phyloP scores from a whole-genome alignment of 208 protist species.

The Trypanosoma vivax region DNA sequence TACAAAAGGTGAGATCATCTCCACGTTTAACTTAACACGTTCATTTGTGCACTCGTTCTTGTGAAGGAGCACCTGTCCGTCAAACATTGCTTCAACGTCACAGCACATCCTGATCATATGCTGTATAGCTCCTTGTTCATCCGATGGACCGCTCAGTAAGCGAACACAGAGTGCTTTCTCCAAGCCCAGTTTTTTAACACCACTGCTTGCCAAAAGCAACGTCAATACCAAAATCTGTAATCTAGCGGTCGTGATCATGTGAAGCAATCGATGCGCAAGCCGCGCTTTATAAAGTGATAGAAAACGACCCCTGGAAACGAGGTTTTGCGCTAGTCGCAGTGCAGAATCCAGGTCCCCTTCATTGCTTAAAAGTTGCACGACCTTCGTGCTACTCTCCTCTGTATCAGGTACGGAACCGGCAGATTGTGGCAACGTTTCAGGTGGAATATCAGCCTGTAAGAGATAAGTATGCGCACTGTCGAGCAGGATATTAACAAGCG shows the following conservation, averaged over 20 bases:
- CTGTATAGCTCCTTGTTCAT: constrained; percentile 22
- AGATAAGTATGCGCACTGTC: constrained; percentile 9
- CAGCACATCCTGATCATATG: constrained; percentile 19
- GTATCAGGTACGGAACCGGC: not conserved
- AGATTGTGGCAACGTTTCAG: not conserved
- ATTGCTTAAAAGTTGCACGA: not conserved
- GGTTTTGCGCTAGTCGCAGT: constrained; percentile 28
- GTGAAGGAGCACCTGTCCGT: not conserved
- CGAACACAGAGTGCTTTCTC: constrained; percentile 30
- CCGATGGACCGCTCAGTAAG: constrained; percentile 11
- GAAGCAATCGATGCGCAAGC: constrained; percentile 31
- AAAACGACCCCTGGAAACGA: constrained; percentile 24
- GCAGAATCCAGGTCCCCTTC: constrained; percentile 28
- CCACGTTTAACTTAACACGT: not conserved
- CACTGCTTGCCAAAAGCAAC: not conserved
- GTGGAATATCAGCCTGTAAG: not conserved
- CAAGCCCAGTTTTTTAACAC: constrained; percentile 11
- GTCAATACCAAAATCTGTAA: not conserved
- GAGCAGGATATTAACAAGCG: constrained; percentile 9
- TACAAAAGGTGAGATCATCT: constrained; percentile 7
- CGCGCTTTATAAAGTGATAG: constrained; percentile 23
- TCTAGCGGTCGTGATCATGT: constrained; percentile 7
- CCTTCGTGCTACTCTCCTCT: not conserved
- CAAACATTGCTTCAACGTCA: not conserved
- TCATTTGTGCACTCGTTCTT: not conserved